Conservation (phyloP, 345 rosid genomes). For the Acer saccharum region DNA sequence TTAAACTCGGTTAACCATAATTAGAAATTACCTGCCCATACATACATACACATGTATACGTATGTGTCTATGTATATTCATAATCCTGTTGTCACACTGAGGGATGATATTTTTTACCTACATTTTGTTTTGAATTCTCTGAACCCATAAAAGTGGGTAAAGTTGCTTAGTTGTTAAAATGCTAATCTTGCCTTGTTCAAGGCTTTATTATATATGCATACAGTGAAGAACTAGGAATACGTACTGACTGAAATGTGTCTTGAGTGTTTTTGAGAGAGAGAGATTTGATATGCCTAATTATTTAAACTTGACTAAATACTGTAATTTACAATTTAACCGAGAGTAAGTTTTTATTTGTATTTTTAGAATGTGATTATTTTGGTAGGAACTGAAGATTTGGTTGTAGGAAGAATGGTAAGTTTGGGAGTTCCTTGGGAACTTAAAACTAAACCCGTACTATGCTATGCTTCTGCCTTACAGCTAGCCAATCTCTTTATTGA, state of each 20-base stretch:
- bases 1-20: background rate
- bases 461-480: background rate
- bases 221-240: background rate
- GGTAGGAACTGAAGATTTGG: background rate
- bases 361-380: background rate
- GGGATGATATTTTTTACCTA: background rate
- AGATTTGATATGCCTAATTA: background rate
- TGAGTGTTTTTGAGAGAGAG: background rate
- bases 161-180: slow-evolving; percentile 5
- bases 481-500: background rate
- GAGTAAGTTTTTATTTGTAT: background rate
- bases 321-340: background rate
- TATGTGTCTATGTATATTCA: background rate
- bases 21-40: background rate
- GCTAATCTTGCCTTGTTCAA: background rate
- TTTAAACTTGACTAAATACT: background rate
- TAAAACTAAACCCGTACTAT: background rate
- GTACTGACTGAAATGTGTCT: background rate
- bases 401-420: background rate
- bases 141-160: slow-evolving; percentile 1
- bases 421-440: background rate
- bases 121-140: background rate
- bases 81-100: background rate
- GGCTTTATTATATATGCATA: background rate
- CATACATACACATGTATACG: background rate